phyloP scores from a whole-genome alignment of 2,329 filamentous ascomycete genomes.

The Juglanconis sp. region DNA sequence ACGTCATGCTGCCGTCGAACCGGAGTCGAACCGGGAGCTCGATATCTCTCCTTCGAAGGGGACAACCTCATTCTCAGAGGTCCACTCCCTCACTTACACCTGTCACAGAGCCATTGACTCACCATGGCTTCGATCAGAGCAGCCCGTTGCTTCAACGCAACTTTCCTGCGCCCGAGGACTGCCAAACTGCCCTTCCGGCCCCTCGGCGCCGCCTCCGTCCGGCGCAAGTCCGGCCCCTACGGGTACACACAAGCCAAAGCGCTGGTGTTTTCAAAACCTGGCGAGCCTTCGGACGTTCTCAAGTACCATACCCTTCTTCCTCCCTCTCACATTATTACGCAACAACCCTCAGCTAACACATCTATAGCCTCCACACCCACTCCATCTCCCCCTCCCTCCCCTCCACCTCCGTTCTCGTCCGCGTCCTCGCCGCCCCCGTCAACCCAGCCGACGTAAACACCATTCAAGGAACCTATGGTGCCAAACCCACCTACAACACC shows the following conservation, averaged over 20 bases:
- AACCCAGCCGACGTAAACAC: slow-evolving; percentile 98
- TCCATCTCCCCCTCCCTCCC: slow-evolving; percentile 75
- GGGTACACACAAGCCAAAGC: slow-evolving; percentile 83
- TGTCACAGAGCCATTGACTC: not conserved
- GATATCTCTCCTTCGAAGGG: not conserved
- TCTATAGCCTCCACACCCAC: slow-evolving; percentile 62
- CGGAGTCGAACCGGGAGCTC: not conserved
- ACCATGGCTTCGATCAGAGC: slow-evolving; percentile 15
- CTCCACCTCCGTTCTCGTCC: slow-evolving; percentile 65
- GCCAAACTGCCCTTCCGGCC: slow-evolving; percentile 9
- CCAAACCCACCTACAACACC: slow-evolving; percentile 73
- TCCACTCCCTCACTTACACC: not conserved
- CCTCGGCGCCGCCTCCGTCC: slow-evolving; percentile 28
- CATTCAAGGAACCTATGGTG: slow-evolving; percentile 93
- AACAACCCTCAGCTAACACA: not conserved
- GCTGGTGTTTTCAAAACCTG: slow-evolving; percentile 71
- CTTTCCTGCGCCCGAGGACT: slow-evolving; percentile 7
- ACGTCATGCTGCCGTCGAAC: slow-evolving; percentile 11
- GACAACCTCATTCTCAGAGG: not conserved
- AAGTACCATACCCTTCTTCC: slow-evolving; percentile 39
- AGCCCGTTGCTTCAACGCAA: slow-evolving; percentile 14
- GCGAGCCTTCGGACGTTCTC: slow-evolving; percentile 70
- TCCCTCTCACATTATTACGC: not conserved
- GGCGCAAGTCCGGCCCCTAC: slow-evolving; percentile 61
- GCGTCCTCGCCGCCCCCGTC: slow-evolving; percentile 85